These are phyloP conservation scores for Tylopilus cervinicoccineus DNA, from an alignment of 768 basidiomycete genomes.

Conservation along the genomic window DNA sequence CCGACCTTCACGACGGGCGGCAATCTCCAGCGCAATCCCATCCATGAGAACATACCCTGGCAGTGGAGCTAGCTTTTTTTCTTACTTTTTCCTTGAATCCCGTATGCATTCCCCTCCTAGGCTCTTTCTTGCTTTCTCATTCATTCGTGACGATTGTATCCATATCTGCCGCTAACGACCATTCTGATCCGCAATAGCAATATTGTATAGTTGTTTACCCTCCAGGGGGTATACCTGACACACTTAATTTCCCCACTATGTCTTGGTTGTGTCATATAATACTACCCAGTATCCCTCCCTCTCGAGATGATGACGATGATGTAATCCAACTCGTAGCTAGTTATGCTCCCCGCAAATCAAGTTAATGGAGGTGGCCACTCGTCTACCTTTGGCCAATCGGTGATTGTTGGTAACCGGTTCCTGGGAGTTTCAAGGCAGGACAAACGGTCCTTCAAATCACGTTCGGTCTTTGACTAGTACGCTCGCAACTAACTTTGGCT, in stretches of 20 bases:
- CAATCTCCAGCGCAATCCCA: conserved; percentile 26
- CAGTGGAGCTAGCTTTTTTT: background rate
- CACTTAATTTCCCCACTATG: conserved; percentile 23
- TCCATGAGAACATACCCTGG: conserved; percentile 9
- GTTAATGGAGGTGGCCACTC: background rate
- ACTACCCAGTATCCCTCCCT: background rate
- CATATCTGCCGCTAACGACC: conserved; percentile 24
- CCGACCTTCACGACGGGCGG: conserved; percentile 28
- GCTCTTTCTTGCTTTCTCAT: conserved; percentile 2
- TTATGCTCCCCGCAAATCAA: conserved; percentile 5
- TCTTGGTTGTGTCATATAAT: conserved; percentile 5
- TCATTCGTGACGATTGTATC: conserved; percentile 26
- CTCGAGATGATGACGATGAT: conserved; percentile 1
- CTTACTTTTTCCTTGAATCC: conserved; percentile 4
- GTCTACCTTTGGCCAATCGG: background rate
- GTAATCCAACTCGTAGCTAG: conserved; percentile 7
- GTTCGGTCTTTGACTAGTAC: background rate
- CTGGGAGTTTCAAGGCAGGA: background rate
- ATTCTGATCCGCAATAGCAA: conserved; percentile 14
- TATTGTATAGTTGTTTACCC: conserved; percentile 27
- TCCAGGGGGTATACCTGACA: conserved; percentile 24
- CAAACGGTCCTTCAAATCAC: too few relatives aligned
- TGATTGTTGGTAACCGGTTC: conserved; percentile 8
- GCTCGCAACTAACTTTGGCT: background rate
- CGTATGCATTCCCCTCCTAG: conserved; percentile 13